Evolutionary conservation across 805 yeast genomes (phyloP), one percentile per base, ranked within the genome.

Genomic region (Lipomyces kockii): DNA sequence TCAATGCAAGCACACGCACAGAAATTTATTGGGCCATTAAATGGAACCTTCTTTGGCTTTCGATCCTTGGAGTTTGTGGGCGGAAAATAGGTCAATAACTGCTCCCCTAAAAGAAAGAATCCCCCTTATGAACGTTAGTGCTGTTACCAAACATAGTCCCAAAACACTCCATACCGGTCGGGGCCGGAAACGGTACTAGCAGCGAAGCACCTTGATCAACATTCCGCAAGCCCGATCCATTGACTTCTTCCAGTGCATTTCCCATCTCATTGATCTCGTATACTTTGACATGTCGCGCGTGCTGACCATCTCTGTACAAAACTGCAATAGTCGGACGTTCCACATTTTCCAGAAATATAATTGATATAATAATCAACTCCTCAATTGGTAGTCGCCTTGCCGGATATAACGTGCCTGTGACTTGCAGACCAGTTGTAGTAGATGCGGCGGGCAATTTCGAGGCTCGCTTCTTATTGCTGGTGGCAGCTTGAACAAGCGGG

Each of bases 1-100:
- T 68, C 70, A n/a, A 70, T 66, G 12, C 62, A 27, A 2, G 73
- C 57, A 39, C 62, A 69, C 11, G 72, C 72, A 37, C 72, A 65
- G 52, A 68, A 68, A 53, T 39, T 62, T 12, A 61, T 60, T 20
- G 72, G 72, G 11, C 62, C 66, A n/a, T 62, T 62, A 29, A 65
- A 58, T 4, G 72, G 65, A 27, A 54, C 9, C 35, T 66, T 63
- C 17, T 39, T 60, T 27, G 67, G 70, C 17, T 32, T 49, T 12
- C 61, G 58, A 7, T 58, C 49, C n/a, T 32, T 35, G n/a, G 64
- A 55, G 4, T 55, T 37, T 12, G 55, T 17, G 17, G 58, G 55
- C 27, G 22, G 54, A 17, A 57, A 63, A 37, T 69, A 69, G 17
- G 69, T 64, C 20, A 69, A 49, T 20, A 68, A 39, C 60, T 70